Evolutionary conservation across 768 basidiomycete species (phyloP).

Genomic region (Gloeostereum incarnatum): DNA sequence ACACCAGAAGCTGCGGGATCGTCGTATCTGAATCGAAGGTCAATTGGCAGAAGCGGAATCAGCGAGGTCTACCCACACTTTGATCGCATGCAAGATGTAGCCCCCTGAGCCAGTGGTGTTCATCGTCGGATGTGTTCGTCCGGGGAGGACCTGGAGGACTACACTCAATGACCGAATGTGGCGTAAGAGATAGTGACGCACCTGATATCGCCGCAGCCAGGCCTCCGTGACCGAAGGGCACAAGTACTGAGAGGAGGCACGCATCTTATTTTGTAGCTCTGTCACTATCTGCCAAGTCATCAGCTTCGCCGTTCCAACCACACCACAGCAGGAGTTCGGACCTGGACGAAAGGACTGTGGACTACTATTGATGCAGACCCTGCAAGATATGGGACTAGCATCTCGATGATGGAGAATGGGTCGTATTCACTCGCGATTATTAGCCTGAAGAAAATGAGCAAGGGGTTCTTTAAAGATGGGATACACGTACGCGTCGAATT

Average conservation of each 20-base stretch:
- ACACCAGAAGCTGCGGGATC: constrained; percentile 53
- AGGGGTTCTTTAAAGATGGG: neutral
- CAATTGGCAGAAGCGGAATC: neutral
- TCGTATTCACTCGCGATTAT: constrained; percentile 82
- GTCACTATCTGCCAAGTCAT: constrained; percentile 48
- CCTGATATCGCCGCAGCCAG: constrained; percentile 87
- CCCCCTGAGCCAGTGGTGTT: constrained; percentile 83
- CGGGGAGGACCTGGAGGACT: constrained; percentile 63
- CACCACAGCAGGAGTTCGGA: constrained; percentile 21
- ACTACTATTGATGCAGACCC: constrained; percentile 86
- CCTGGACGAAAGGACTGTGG: constrained; percentile 77
- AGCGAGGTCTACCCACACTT: constrained; percentile 49
- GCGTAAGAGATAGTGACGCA: constrained; percentile 12
- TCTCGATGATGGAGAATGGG: constrained; percentile 69
- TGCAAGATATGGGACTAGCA: constrained; percentile 64
- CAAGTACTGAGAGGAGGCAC: constrained; percentile 57
- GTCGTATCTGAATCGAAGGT: constrained; percentile 40
- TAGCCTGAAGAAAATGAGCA: constrained; percentile 34
- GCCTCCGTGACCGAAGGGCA: constrained; percentile 76
- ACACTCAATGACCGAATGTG: neutral
- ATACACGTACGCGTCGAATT: constrained; percentile 72
- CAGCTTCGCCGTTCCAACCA: constrained; percentile 1
- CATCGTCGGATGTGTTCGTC: constrained; percentile 95
- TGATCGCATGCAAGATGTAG: constrained; percentile 76
- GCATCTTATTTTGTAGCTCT: constrained; percentile 65